These are phyloP conservation scores for Monascus purpureus DNA, from an alignment of 495 filamentous ascomycete genomes.

Conservation along the genomic window DNA sequence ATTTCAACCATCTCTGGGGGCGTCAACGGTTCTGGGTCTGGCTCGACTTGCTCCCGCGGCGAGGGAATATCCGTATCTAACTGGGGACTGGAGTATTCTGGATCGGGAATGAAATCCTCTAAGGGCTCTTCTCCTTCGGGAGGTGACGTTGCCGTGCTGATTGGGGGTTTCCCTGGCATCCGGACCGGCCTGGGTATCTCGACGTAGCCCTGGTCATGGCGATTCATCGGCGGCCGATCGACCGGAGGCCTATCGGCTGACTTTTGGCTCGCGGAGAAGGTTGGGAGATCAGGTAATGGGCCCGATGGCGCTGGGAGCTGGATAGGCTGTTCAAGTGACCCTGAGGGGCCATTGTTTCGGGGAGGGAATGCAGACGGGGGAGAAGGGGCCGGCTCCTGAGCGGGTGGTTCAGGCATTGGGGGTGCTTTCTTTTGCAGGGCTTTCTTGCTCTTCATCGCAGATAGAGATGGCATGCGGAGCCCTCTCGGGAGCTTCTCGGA, in stretches of 20 bases:
- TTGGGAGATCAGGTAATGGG: background rate
- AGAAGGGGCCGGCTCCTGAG: background rate
- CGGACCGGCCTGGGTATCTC: background rate
- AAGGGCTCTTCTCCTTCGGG: conserved; percentile 11
- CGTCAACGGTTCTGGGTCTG: conserved; percentile 6
- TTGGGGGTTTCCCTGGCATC: background rate
- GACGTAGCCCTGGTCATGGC: background rate
- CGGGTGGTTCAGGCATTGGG: conserved; percentile 1
- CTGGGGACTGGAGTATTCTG: conserved; percentile 14
- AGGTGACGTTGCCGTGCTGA: conserved; percentile 2
- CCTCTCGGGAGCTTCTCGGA: conserved; percentile 26
- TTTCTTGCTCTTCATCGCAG: conserved; percentile 15
- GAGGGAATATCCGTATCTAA: conserved; percentile 8
- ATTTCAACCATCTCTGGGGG: conserved; percentile 22
- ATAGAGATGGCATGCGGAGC: conserved; percentile 22
- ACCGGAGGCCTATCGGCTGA: conserved; percentile 1
- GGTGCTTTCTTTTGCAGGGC: background rate
- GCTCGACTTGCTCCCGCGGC: background rate
- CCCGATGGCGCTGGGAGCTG: no score
- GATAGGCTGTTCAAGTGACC: no score
- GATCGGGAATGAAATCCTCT: conserved; percentile 27
- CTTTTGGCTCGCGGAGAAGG: conserved; percentile 1
- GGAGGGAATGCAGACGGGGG: no score
- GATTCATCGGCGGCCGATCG: background rate
- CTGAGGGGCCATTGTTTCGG: no score